phyloP scores from a whole-genome alignment of 352 stramenopile genomes.

The Phytophthora crassamura region DNA sequence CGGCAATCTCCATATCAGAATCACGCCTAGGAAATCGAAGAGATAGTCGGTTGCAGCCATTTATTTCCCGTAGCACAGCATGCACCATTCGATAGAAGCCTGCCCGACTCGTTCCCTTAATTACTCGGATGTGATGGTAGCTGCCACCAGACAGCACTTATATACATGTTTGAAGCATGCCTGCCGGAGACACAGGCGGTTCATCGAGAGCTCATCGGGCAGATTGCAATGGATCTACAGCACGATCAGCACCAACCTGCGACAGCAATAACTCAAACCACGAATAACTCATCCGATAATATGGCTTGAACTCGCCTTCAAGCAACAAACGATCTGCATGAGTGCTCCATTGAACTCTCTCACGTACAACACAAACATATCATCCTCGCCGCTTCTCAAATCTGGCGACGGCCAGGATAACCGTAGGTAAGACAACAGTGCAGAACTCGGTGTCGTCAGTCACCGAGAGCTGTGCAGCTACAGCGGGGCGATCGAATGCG shows the following conservation, averaged over 20 bases:
- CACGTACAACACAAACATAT: too few relatives aligned
- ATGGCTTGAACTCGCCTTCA: background rate
- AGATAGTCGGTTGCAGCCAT: background rate
- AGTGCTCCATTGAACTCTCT: background rate
- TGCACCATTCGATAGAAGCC: slow-evolving; percentile 12
- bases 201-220: background rate
- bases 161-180: slow-evolving; percentile 4
- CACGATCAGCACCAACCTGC: background rate
- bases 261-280: background rate
- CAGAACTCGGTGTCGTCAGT: too few relatives aligned
- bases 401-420: too few relatives aligned
- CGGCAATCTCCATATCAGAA: background rate
- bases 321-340: background rate
- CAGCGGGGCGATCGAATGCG: too few relatives aligned
- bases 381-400: too few relatives aligned
- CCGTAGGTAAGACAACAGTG: too few relatives aligned
- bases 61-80: slow-evolving; percentile 10
- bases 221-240: background rate
- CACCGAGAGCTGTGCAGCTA: too few relatives aligned
- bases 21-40: background rate
- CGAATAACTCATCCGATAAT: background rate
- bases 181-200: slow-evolving; percentile 3
- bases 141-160: slow-evolving; percentile 17
- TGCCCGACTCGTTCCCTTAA: background rate
- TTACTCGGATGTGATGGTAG: slow-evolving; percentile 22